Evolutionary conservation across 2,329 filamentous ascomycete genomes (phyloP).

Genomic region (Fusarium liriodendri): DNA sequence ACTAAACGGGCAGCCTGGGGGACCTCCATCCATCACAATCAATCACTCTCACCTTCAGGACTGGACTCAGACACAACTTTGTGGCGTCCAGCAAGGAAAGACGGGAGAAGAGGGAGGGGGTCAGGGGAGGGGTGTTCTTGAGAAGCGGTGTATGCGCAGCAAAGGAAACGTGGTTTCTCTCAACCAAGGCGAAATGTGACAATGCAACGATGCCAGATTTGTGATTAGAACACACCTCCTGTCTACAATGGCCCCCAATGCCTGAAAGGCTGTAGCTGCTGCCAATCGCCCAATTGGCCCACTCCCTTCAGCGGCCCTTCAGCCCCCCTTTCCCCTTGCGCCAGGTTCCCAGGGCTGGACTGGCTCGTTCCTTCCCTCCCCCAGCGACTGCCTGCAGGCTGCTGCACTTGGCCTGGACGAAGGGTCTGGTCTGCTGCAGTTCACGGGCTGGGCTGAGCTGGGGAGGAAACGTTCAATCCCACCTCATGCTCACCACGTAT

Average conservation of each 20-base stretch:
- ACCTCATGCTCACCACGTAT: background rate
- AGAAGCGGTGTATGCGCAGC: constrained; percentile 3
- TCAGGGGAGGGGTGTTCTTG: constrained; percentile 8
- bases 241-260: constrained; percentile 15
- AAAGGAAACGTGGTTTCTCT: constrained; percentile 27
- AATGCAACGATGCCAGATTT: constrained; percentile 19
- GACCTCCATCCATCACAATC: constrained; percentile 9
- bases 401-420: constrained; percentile 26
- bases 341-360: constrained; percentile 28
- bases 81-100: constrained; percentile 28
- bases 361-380: constrained; percentile 26
- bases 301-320: constrained; percentile 9
- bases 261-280: constrained; percentile 12
- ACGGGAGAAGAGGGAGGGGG: constrained; percentile 24
- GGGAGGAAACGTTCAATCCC: constrained; percentile 1
- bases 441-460: constrained; percentile 7
- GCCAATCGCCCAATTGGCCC: constrained; percentile 17
- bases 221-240: constrained; percentile 14
- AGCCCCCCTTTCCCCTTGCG: constrained; percentile 36
- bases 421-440: constrained; percentile 31
- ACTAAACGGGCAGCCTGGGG: constrained; percentile 5
- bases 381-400: constrained; percentile 32
- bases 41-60: constrained; percentile 15
- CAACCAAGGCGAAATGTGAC: constrained; percentile 27
- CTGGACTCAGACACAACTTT: background rate